Percentiles rank a stretch among this genome's conserved stretches.
These are phyloP conservation scores for Russula brevipes DNA, from an alignment of 768 basidiomycete species.

Conservation along the genomic window DNA sequence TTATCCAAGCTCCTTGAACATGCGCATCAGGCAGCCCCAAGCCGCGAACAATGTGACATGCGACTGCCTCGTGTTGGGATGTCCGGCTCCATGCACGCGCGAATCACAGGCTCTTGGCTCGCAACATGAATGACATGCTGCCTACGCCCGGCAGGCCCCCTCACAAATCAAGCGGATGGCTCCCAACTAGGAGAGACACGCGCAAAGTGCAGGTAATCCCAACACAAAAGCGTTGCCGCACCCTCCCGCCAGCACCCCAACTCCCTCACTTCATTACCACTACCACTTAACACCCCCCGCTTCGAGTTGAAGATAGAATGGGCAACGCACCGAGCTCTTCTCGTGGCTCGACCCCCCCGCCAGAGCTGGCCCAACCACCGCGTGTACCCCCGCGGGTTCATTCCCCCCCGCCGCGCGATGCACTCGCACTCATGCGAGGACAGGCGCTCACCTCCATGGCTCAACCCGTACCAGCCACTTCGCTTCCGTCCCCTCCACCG, in stretches of 20 bases:
- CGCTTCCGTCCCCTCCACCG: neutral
- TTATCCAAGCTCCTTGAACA: neutral
- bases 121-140: conserved; percentile 20
- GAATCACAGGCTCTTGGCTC: conserved; percentile 12
- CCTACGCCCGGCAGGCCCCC: conserved; percentile 19
- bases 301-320: conserved; percentile 14
- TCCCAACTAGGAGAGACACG: conserved; percentile 15
- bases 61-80: conserved; percentile 17
- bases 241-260: conserved; percentile 1
- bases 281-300: neutral
- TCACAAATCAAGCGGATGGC: conserved; percentile 8
- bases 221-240: conserved; percentile 17
- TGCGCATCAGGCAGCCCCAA: conserved; percentile 13
- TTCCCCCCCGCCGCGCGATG: conserved; percentile 19
- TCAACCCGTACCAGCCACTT: neutral
- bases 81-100: conserved; percentile 9
- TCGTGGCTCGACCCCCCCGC: conserved; percentile 17
- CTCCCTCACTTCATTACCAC: neutral
- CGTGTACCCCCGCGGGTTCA: conserved; percentile 16
- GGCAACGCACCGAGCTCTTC: conserved; percentile 20
- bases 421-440: conserved; percentile 21
- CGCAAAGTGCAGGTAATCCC: conserved; percentile 7
- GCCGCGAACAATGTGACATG: conserved; percentile 14
- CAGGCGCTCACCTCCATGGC: conserved; percentile 18
- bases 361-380: conserved; percentile 11